Evolutionary conservation across 2,329 filamentous ascomycete genomes (phyloP), one percentile per base, ranked within the genome.

Genomic region (Diplodia sapinea): DNA sequence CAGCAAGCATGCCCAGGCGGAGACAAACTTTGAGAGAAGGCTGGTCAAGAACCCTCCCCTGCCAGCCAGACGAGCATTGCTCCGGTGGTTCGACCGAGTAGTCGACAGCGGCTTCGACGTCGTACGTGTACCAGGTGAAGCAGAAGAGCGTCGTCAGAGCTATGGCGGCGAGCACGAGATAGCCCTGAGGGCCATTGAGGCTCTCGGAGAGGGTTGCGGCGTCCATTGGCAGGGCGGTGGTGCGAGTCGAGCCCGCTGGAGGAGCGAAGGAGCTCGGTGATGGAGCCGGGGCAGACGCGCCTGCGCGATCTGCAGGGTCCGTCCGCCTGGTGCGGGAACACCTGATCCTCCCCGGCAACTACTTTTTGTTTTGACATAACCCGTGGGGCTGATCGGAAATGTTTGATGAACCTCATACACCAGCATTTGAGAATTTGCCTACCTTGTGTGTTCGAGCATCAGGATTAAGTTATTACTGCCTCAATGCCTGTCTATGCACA

Each of bases 51-150:
- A 87, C 81, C 71, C 84, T 82, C 59, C 84, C 82, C 67, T 86
- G 83, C 76, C 84, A 86, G 7, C 77, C 82, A 15, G 78, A 73
- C 59, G 84, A 81, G 65, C 88, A 87, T 70, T 86, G 79, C 76
- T 87, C 86, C n/a, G 91, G 89, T 51, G 85, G 73, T 5, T 87
- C 83, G 36, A 93, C 85, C 55, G 78, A 79, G 79, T 91, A 93
- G 40, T 81, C 81, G 51, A 87, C 84, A 5, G 81, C 75, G n/a
- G 76, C 75, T 70, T 84, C 82, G 17, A 71, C 11, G 54, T 72
- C 68, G 52, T 57, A 56, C 20, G 56, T 43, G 57, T 59, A 66
- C 64, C 43, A 66, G n/a, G 54, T 55, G 23, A 57, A 43, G 26
- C 59, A 40, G 40, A 66, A 57, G 31, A 66, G 54, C 13, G 64